phyloP scores from a whole-genome alignment of 306 rosid genomes.

The Astragalus membranaceus region DNA sequence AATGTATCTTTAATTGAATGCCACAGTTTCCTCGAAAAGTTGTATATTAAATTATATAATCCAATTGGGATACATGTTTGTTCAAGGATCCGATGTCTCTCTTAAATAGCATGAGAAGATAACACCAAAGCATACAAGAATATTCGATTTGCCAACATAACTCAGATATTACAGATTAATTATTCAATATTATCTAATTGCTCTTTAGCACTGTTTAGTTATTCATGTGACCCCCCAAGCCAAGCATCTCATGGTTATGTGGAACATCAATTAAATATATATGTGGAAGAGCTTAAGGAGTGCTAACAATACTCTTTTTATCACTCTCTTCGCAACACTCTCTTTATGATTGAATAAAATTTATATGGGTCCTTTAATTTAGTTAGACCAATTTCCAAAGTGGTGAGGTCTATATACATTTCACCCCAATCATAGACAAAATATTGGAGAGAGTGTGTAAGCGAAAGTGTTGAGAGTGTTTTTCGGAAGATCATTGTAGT shows the following conservation, averaged over 20 bases:
- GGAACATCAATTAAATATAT: background rate
- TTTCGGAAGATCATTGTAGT: background rate
- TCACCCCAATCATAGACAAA: too few species aligned
- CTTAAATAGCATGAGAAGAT: slow-evolving; percentile 24
- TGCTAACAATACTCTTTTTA: too few species aligned
- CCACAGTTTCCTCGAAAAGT: background rate
- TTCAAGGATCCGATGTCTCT: slow-evolving; percentile 29
- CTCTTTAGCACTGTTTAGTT: background rate
- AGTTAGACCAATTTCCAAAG: too few species aligned
- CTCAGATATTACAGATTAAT: slow-evolving; percentile 13
- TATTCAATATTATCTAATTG: background rate
- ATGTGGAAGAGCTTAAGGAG: too few species aligned
- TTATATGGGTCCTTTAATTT: too few species aligned
- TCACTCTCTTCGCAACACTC: too few species aligned
- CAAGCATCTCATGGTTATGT: background rate
- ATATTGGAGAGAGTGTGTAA: too few species aligned
- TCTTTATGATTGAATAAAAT: too few species aligned
- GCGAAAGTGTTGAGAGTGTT: too few species aligned
- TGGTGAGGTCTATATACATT: too few species aligned
- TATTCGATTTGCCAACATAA: slow-evolving; percentile 37
- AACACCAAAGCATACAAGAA: slow-evolving; percentile 36
- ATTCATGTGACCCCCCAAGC: slow-evolving; percentile 9
- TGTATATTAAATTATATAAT: slow-evolving; percentile 25
- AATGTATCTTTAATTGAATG: slow-evolving; percentile 7
- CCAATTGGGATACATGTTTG: slow-evolving; percentile 21